A percentile compares a stretch with the other conserved stretches of the same genome.
Conservation (phyloP, 2,329 filamentous ascomycete genomes). For the Hypoxylon sp. region DNA sequence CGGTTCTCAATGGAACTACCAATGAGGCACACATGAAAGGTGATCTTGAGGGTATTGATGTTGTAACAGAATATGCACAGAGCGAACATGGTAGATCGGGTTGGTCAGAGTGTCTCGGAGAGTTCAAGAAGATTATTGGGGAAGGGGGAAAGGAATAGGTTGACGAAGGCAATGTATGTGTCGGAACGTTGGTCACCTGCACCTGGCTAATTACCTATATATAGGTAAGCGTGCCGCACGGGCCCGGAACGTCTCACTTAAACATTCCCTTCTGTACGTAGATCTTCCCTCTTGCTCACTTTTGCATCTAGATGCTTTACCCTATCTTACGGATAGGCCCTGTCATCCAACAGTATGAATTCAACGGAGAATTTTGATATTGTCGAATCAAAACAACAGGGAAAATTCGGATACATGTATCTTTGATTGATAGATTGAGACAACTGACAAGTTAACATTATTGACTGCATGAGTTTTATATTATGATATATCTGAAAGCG, state of each 20-base stretch:
- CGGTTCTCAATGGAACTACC: conserved; percentile 65
- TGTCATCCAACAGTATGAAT: not conserved
- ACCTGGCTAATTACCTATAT: no score
- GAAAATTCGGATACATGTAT: not conserved
- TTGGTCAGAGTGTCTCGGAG: conserved; percentile 65
- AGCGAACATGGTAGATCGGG: conserved; percentile 55
- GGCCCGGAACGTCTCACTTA: no score
- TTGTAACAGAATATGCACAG: conserved; percentile 54
- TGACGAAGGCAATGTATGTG: not conserved
- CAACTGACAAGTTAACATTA: not conserved
- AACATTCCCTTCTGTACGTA: no score
- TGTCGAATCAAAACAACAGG: not conserved
- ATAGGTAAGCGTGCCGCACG: no score
- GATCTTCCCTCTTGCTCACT: no score
- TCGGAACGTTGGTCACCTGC: no score
- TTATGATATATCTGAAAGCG: not conserved
- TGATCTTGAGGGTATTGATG: conserved; percentile 62
- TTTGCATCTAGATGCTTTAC: no score
- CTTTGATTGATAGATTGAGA: not conserved
- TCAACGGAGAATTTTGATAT: not conserved
- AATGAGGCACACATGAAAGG: conserved; percentile 64
- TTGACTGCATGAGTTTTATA: not conserved
- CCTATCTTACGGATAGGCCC: no score
- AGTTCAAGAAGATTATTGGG: conserved; percentile 62
- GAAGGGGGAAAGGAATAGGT: conserved; percentile 45